Evolutionary conservation across 306 rosid species (phyloP), one percentile per base, ranked within the genome.

Genomic region (Cucurbita moschata): DNA sequence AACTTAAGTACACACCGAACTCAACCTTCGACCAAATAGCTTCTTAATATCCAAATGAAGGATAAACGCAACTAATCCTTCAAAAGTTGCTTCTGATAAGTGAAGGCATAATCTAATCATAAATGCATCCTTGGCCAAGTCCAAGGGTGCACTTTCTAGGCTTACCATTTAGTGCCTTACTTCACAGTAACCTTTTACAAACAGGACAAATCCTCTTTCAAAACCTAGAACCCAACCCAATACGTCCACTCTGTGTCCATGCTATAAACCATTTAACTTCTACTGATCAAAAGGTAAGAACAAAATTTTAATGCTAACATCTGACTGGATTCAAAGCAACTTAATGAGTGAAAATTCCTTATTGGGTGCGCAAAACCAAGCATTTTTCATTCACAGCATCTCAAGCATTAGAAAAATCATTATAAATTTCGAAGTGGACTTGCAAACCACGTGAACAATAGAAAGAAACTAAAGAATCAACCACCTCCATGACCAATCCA

Each of bases 401-500:
- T 68, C 55, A 23, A 14, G 23, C 57, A 26, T 68, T 47, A 46
- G 43, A 13, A 47, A 67, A 68, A 68, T 47, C 72, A 68, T 47
- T 35, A 40, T 73, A 11, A 18, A 19, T 55, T 60, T 72, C 37
- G 18, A 38, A 73, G 56, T 10, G 39, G 53, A 53, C n/a, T 69
- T 38, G 19, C 64, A 55, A 74, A 15, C 46, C 13, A 38, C 67
- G 71, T 50, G 63, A 58, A 52, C 63, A 75, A 77, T 84, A 81
- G 71, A 39, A 72, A 37, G 50, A 76, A 59, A 59, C 26, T 8
- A 61, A 60, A 35, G 72, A 35, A 66, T 67, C 75, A n/a, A 59
- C 74, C 78, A 93, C 97, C 94, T 93, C 97, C 98, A 93, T 93
- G 62, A 90, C 93, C 37, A 93, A 91, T 80, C 96, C 98, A 78